phyloP scores from a whole-genome alignment of 352 stramenopile genomes.

The Paralagenidium karlingii region DNA sequence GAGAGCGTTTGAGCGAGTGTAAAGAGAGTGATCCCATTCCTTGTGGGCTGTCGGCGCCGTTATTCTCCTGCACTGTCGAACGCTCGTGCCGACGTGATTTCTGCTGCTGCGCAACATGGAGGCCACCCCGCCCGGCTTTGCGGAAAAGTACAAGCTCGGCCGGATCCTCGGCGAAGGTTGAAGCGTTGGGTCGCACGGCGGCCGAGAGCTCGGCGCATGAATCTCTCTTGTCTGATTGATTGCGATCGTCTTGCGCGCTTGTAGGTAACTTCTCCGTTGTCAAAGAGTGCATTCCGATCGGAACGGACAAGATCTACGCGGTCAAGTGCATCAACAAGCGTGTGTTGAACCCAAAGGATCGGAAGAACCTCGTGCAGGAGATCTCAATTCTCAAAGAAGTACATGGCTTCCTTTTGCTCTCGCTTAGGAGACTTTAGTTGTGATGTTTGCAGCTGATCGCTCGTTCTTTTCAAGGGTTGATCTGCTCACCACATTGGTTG shows the following conservation, averaged over 20 bases:
- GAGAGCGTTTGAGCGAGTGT: too few relatives aligned
- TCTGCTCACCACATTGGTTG: not conserved
- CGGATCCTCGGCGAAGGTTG: conserved; percentile 56
- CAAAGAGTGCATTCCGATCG: conserved; percentile 46
- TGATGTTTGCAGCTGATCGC: too few relatives aligned
- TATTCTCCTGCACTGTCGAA: too few relatives aligned
- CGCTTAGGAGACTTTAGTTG: not conserved
- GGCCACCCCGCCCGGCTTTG: conserved; percentile 33
- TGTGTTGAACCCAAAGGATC: conserved; percentile 65
- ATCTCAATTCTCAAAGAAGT: conserved; percentile 72
- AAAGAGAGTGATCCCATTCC: too few relatives aligned
- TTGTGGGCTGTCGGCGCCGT: too few relatives aligned
- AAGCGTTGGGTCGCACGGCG: not conserved
- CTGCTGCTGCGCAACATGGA: too few relatives aligned
- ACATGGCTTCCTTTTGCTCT: not conserved
- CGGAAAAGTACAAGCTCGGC: conserved; percentile 74
- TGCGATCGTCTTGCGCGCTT: too few relatives aligned
- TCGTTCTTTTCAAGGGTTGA: too few relatives aligned
- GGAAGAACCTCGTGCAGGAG: conserved; percentile 65
- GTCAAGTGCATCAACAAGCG: conserved; percentile 82
- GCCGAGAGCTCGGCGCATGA: not conserved
- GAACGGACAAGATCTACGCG: conserved; percentile 38
- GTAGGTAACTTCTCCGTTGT: conserved; percentile 81
- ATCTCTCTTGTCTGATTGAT: not conserved
- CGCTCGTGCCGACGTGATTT: too few relatives aligned